phyloP scores from a whole-genome alignment of 1,284 basidiomycete species.

The Ceratobasidium sp. region DNA sequence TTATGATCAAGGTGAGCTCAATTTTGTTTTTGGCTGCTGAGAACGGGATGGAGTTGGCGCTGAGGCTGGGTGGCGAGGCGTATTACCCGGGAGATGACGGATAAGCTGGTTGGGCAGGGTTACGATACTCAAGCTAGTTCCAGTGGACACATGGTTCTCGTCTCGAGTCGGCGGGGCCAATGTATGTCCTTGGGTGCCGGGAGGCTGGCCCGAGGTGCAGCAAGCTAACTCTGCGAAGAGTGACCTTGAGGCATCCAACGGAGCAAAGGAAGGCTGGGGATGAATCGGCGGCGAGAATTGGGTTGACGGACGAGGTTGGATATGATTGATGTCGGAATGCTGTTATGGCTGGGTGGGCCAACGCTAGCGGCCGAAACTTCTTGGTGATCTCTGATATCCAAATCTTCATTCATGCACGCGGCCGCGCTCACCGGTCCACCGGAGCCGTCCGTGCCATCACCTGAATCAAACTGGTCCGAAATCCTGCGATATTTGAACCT shows the following conservation, averaged over 20 bases:
- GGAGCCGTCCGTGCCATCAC: background rate
- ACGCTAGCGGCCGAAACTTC: slow-evolving; percentile 4
- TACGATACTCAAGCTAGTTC: background rate
- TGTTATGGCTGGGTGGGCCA: background rate
- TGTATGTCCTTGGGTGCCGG: background rate
- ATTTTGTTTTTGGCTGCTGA: background rate
- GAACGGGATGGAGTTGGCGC: background rate
- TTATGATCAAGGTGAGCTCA: slow-evolving; percentile 81
- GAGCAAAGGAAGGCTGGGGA: background rate
- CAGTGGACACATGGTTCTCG: background rate
- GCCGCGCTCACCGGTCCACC: background rate
- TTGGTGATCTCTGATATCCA: background rate
- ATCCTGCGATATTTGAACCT: slow-evolving; percentile 9
- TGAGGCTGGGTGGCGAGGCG: background rate
- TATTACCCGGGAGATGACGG: background rate
- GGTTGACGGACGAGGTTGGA: background rate
- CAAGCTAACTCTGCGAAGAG: background rate
- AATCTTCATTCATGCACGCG: background rate
- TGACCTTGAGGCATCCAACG: background rate
- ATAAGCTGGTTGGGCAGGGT: background rate
- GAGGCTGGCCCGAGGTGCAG: background rate
- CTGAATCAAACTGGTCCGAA: slow-evolving; percentile 3
- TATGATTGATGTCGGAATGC: slow-evolving; percentile 12
- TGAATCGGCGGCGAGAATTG: background rate
- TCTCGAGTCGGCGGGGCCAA: background rate